Evolutionary conservation across 1,284 basidiomycete species (phyloP), one percentile per base, ranked within the genome.

Genomic region (Coniferiporia weirii): DNA sequence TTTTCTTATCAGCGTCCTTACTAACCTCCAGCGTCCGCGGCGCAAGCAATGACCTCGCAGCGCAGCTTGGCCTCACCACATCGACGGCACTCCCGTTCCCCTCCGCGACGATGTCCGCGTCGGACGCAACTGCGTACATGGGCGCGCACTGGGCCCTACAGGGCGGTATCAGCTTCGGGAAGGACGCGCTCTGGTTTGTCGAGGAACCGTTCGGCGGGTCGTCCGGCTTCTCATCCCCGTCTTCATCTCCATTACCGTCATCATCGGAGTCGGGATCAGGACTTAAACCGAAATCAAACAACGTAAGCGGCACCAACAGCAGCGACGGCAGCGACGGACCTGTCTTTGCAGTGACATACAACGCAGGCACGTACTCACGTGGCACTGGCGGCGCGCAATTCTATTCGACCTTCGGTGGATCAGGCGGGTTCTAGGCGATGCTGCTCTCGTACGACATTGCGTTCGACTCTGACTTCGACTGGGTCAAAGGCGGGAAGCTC

Each of bases 381-480:
- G 72, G 78, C 60, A 79, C 76, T 7, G 84, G 87, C 47, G 87
- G 87, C 4, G 75, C 79, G 36, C 85, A 89, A 65, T 81, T 87
- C 64, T 82, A 79, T 65, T 79, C 80, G 60, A 69, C 85, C 1
- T 89, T 84, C 83, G 87, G 88, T 64, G 71, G 76, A 2, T 76
- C 78, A 1, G 60, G 76, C 8, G 69, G 72, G 19, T 87, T 87
- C 65, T 73, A 81, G 61, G 80, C 82, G 19, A 83, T 87, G 84
- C 70, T 86, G 56, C 68, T 89, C 15, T 79, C 82, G 8, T 91
- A 90, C 69, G 87, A 90, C 66, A 73, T 90, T 43, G 84, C 85
- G 0, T 89, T 91, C 67, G 83, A 84, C 63, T 60, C 72, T 0
- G 71, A 71, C 71, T 81, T 66, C 76, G 79, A 66, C 66, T 85